Base-by-base conservation (phyloP, 78 protist species). In the Dictyostelium citrinum region DNA sequence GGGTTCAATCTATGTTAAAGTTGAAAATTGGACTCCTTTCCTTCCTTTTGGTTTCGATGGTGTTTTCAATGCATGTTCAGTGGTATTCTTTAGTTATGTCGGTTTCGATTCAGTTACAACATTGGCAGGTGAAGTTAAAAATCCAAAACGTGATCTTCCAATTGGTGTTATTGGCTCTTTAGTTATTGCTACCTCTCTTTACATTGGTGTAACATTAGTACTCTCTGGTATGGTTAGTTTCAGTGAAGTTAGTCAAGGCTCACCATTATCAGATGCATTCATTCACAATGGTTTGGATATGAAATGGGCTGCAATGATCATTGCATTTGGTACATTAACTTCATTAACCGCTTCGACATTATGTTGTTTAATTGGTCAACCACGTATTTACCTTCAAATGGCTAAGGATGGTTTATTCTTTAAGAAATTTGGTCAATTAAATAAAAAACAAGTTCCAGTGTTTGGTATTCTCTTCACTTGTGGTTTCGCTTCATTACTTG, bases 91-190 rank as follows among this genome's bases (percentile, higher is more conserved):
- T 64, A 51, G 91, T 58, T 93, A 82, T 77, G 86, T 96, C 12
- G 97, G 97, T 22, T 96, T 96, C 81, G 97, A 96, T 58, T 68
- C 97, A 5, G 94, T 95, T 10, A 74, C 91, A 9, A 91, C 97
- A 22, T 31, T 91, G 14, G 90, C 97, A 1, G 93, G 86, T 64
- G 97, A 95, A 86, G 85, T 81, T 3, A 91, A 79, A 31, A 91
- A 83, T 33, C 97, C 97, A 46, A 68, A 83, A 46, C 79, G 97
- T 35, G 95, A 95, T 81, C 81, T 95, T 29, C 97, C 97, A 72
- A 14, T 91, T 64, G 97, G 97, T 61, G 88, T 95, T 35, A 76
- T 95, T 9, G 91, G 84, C 41, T 84, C 97, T 1, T 58, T 95
- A 3, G 31, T 58, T 33, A 79, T 91, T 41, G 90, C 81, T 41